Base-by-base conservation (phyloP, 305 asterid species). In the Petunia hybrid region DNA sequence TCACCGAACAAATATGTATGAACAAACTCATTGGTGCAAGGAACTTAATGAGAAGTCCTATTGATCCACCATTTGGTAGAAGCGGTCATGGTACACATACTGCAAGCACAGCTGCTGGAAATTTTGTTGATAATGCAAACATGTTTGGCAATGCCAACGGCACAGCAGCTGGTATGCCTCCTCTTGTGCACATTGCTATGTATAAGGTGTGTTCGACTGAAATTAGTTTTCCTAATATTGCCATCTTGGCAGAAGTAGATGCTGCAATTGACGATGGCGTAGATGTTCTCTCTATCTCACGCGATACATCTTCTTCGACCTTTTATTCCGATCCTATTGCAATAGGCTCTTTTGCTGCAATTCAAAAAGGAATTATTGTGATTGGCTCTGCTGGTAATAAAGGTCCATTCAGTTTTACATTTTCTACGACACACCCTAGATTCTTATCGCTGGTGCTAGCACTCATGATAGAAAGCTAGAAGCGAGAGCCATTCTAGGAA, bases 21-120 rank as follows among this genome's bases (percentile, higher is more conserved):
- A 91, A 90, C 56, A 90, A 91, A 67, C 84, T 90, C 31, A 89
- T 90, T 35, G 92, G 93, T 6, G 91, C 90, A 1, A 87, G 87
- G 55, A 78, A 65, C 22, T 87, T 87, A 2, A 6, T 43, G 0
- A 22, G 53, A 3, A 1, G 0, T 4, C 61, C 73, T 8, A 63
- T 7, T 1, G 81, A 64, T 51, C 82, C 73, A 2, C 89, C 91
- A 0, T 10, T 83, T 1, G 94, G 87, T 67, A 10, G 14, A 0
- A 60, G 67, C 0, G 91, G 90, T 6, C 90, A 91, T 4, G 91
- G 90, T 6, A 91, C 91, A 12, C 94, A 91, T 64, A 89, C 90
- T 0, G 81, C 89, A 4, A 82, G 92, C 82, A 91, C 87, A 0
- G 91, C 90, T 0, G 91, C 83, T 0, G 92, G 95, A 9, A 85